Percentiles rank a stretch among this genome's conserved stretches.
These are phyloP conservation scores for Schwanniomyces occidentalis DNA, from an alignment of 805 yeast species.

Conservation along the genomic window DNA sequence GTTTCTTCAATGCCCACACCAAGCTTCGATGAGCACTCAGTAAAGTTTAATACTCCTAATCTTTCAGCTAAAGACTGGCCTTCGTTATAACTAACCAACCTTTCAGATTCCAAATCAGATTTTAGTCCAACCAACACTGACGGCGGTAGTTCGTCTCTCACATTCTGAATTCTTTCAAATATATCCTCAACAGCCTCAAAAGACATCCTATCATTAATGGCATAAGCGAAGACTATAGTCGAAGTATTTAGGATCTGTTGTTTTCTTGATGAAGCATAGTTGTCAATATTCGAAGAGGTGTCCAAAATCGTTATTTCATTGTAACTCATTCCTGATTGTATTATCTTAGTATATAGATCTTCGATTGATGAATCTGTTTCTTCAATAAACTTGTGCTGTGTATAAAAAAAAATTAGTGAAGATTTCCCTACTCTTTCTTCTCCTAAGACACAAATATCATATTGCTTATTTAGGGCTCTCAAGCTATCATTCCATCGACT, in stretches of 20 bases:
- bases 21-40: constrained; percentile 27
- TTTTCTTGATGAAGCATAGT: constrained; percentile 24
- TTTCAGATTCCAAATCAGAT: constrained; percentile 21
- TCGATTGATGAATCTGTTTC: constrained; percentile 20
- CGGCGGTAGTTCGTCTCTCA: constrained; percentile 28
- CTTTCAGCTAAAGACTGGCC: constrained; percentile 27
- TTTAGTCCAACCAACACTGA: constrained; percentile 32
- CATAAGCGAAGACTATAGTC: constrained; percentile 30
- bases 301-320: constrained; percentile 35
- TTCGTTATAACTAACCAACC: constrained; percentile 30
- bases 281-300: constrained; percentile 23
- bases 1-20: constrained; percentile 24
- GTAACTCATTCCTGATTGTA: constrained; percentile 14
- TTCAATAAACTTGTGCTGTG: constrained; percentile 20
- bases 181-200: constrained; percentile 30
- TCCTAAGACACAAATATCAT: constrained; percentile 33
- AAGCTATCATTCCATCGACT: constrained; percentile 5
- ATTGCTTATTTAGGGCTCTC: constrained; percentile 5
- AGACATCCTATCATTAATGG: constrained; percentile 25
- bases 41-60: constrained; percentile 26
- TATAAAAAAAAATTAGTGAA: constrained; percentile 23
- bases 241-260: constrained; percentile 30
- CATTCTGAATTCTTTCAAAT: constrained; percentile 20
- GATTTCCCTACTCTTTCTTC: constrained; percentile 24
- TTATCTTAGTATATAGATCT: constrained; percentile 23